A percentile compares a stretch with the other conserved stretches of the same genome.
Evolutionary conservation across 148 eudicot species (phyloP).

Genomic region (Fagopyrum tataricum): DNA sequence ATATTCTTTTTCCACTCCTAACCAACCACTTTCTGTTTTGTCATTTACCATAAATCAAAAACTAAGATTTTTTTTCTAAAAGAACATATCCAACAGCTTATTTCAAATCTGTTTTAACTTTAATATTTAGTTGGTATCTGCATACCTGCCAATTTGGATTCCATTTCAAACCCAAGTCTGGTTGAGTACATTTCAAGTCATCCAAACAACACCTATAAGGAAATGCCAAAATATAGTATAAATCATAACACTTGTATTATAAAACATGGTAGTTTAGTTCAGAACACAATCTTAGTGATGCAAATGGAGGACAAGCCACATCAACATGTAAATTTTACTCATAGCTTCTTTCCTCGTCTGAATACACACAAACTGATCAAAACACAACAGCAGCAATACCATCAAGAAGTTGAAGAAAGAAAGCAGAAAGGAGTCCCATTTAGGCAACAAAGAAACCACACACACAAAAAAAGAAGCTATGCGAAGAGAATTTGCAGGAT

Average conservation of each 20-base stretch:
- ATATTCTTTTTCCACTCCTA: not conserved
- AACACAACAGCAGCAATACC: constrained; percentile 8
- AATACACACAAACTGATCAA: constrained; percentile 8
- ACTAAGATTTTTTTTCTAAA: not conserved
- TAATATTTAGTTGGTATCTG: not conserved
- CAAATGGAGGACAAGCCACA: too few relatives aligned
- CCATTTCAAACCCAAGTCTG: not conserved
- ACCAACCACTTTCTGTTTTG: constrained; percentile 3
- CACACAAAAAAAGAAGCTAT: not conserved
- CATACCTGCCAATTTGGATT: constrained; percentile 2
- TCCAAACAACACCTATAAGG: too few relatives aligned
- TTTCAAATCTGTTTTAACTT: constrained; percentile 1
- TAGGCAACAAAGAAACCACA: not conserved
- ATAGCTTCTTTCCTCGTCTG: constrained; percentile 1
- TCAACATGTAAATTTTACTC: not conserved
- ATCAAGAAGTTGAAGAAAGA: not conserved
- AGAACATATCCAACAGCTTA: constrained; percentile 4
- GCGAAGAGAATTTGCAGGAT: not conserved
- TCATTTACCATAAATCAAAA: not conserved
- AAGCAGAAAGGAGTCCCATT: not conserved
- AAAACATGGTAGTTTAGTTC: not conserved
- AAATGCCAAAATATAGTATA: too few relatives aligned
- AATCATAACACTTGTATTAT: too few relatives aligned
- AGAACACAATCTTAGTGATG: too few relatives aligned
- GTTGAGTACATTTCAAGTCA: not conserved